Conservation (phyloP, 2,329 filamentous ascomycete species). For the Colletotrichum godetiae region DNA sequence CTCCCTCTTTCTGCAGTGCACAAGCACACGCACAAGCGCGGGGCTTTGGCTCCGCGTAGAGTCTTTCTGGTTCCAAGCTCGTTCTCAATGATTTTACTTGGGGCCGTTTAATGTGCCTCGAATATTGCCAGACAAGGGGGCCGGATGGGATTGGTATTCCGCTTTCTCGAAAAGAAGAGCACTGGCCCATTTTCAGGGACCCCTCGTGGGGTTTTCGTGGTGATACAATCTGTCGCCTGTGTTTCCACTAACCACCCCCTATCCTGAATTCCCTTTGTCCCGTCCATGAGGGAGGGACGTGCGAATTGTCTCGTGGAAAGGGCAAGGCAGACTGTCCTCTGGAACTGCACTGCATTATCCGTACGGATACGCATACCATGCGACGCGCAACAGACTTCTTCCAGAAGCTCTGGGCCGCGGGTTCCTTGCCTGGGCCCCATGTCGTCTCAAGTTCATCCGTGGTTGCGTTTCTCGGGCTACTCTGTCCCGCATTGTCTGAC, state of each 20-base stretch:
- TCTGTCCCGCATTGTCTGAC: not conserved
- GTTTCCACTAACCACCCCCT: constrained; percentile 12
- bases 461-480: not conserved
- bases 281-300: constrained; percentile 14
- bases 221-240: not conserved
- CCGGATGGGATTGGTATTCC: not conserved
- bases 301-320: constrained; percentile 18
- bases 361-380: not conserved
- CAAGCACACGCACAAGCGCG: not conserved
- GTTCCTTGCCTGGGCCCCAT: constrained; percentile 3
- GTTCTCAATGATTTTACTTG: constrained; percentile 7
- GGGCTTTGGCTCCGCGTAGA: constrained; percentile 5
- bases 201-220: constrained; percentile 19
- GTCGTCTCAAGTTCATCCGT: constrained; percentile 15
- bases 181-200: not conserved
- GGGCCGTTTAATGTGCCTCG: constrained; percentile 24
- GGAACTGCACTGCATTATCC: constrained; percentile 7
- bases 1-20: not conserved
- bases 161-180: not conserved
- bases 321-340: not conserved
- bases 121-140: constrained; percentile 21
- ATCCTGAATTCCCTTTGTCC: not conserved
- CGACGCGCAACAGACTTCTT: constrained; percentile 21
- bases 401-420: constrained; percentile 20
- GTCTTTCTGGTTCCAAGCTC: not conserved